Evolutionary conservation across 306 rosid species (phyloP).

Genomic region (Psophocarpus tetragonolobus): DNA sequence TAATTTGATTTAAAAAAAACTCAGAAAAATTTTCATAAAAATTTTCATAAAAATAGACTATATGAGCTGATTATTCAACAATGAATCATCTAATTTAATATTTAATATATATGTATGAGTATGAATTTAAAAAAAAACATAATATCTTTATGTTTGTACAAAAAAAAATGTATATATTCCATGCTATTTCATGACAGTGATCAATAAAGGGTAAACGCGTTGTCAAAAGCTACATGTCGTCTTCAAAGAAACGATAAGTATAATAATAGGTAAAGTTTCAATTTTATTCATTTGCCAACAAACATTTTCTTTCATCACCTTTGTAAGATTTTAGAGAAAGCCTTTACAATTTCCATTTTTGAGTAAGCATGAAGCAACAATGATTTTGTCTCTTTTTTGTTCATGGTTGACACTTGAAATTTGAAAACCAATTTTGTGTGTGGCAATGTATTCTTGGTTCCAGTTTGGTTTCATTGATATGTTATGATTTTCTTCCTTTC

Average conservation of each 20-base stretch:
- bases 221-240: background rate
- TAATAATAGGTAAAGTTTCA: slow-evolving; percentile 20
- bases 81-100: no score
- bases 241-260: background rate
- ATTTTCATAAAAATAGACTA: no score
- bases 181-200: background rate
- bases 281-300: background rate
- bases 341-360: background rate
- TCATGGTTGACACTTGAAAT: background rate
- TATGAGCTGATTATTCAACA: no score
- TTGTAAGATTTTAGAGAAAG: background rate
- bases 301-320: background rate
- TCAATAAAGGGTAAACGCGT: slow-evolving; percentile 24
- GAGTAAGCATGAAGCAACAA: slow-evolving; percentile 33
- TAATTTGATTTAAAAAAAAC: background rate
- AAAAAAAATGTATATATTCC: background rate
- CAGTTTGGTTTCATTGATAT: slow-evolving; percentile 19
- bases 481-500: slow-evolving; percentile 2
- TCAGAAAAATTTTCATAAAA: no score
- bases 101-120: no score
- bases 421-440: background rate
- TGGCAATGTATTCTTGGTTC: background rate
- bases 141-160: background rate
- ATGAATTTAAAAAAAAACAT: no score
- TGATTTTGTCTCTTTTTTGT: background rate